phyloP scores from a whole-genome alignment of 2,329 filamentous ascomycete genomes.

The Xylariaceae sp. region DNA sequence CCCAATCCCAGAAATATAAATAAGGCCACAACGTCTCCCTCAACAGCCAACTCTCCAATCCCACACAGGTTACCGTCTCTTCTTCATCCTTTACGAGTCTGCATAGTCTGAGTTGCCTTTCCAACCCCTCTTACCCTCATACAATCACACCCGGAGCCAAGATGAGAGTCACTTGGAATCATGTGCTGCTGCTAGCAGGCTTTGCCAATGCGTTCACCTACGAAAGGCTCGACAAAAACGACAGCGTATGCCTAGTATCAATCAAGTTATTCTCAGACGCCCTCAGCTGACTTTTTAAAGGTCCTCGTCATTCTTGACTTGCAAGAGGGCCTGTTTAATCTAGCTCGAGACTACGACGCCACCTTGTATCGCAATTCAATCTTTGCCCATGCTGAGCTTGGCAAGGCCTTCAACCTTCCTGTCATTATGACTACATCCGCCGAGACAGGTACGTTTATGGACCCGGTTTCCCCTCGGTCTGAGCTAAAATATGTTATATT shows the following conservation, averaged over 20 bases:
- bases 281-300: slow-evolving; percentile 44
- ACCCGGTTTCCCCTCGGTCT: neutral
- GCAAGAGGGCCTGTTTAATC: slow-evolving; percentile 62
- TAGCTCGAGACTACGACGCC: slow-evolving; percentile 70
- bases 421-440: slow-evolving; percentile 74
- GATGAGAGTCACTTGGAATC: neutral
- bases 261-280: neutral
- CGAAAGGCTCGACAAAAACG: slow-evolving; percentile 45
- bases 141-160: too few relatives aligned
- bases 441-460: slow-evolving; percentile 50
- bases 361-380: slow-evolving; percentile 71
- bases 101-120: neutral
- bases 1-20: too few relatives aligned
- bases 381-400: slow-evolving; percentile 70
- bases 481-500: neutral
- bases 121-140: too few relatives aligned
- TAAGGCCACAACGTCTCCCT: neutral
- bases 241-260: slow-evolving; percentile 31
- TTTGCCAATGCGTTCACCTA: slow-evolving; percentile 35
- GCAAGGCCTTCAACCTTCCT: slow-evolving; percentile 70
- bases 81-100: neutral
- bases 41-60: neutral
- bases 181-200: slow-evolving; percentile 17
- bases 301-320: slow-evolving; percentile 64
- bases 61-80: neutral